Conservation (phyloP, 805 yeast species). For the Suhomyces canberraensis region DNA sequence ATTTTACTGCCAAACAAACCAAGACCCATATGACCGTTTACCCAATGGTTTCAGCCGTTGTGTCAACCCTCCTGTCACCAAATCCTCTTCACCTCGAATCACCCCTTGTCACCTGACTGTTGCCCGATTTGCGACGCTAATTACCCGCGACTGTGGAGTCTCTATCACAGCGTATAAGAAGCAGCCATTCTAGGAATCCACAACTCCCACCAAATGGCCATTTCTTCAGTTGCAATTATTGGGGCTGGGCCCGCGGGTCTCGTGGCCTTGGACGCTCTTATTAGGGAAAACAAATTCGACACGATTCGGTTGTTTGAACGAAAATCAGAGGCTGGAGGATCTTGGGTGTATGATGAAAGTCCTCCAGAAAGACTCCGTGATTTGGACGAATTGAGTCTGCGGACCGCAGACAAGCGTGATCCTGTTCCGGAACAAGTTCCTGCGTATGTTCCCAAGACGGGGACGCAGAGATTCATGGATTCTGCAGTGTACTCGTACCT, state of each 20-base stretch:
- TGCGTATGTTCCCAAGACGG: conserved; percentile 14
- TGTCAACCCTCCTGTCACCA: too few species aligned
- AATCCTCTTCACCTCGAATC: too few species aligned
- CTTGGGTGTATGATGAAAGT: conserved; percentile 19
- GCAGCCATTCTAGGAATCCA: too few species aligned
- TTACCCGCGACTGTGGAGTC: not conserved
- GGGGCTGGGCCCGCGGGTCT: conserved; percentile 27
- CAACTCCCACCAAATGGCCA: too few species aligned
- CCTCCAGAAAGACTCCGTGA: conserved; percentile 17
- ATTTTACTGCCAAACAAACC: too few species aligned
- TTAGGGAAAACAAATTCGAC: conserved; percentile 14
- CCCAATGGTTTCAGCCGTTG: too few species aligned
- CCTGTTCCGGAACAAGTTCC: conserved; percentile 15
- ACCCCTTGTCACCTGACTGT: too few species aligned
- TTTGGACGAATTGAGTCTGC: conserved; percentile 8
- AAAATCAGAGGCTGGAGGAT: conserved; percentile 17
- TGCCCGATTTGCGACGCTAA: too few species aligned
- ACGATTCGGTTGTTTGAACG: conserved; percentile 18
- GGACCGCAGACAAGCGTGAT: conserved; percentile 12
- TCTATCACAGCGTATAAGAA: too few species aligned
- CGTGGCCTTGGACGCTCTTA: conserved; percentile 17
- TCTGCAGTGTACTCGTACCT: conserved; percentile 25
- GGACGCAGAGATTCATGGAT: conserved; percentile 17
- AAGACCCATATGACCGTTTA: too few species aligned
- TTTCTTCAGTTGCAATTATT: conserved; percentile 18